A percentile compares a stretch with the other conserved stretches of the same genome.
Evolutionary conservation across 2,329 filamentous ascomycete genomes (phyloP).

Genomic region (Dactylellina cionopaga): DNA sequence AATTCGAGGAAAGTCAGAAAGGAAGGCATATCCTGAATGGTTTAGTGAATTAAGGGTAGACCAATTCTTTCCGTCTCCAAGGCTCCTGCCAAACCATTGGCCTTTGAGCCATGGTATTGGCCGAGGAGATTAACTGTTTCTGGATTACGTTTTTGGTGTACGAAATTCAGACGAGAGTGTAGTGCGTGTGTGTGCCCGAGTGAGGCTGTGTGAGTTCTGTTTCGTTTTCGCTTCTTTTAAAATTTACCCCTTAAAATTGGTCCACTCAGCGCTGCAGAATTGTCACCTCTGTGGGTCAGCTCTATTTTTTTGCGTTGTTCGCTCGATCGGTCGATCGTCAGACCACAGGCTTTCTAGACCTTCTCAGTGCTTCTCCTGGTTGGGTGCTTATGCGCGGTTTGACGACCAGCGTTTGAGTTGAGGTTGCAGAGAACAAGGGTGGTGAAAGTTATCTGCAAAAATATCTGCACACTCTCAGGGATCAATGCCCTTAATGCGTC

Average conservation of each 20-base stretch:
- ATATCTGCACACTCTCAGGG: constrained; percentile 5
- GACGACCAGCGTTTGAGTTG: background rate
- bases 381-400: background rate
- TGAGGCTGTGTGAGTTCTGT: constrained; percentile 37
- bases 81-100: constrained; percentile 12
- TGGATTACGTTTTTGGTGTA: constrained; percentile 39
- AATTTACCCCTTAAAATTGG: constrained; percentile 39
- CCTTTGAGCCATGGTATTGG: constrained; percentile 22
- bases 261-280: constrained; percentile 9
- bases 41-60: constrained; percentile 1
- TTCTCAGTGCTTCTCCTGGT: background rate
- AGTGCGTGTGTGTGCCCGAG: too few relatives aligned
- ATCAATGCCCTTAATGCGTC: background rate
- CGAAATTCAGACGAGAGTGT: too few relatives aligned
- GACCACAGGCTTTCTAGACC: background rate
- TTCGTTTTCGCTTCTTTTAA: constrained; percentile 11
- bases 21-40: background rate
- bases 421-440: constrained; percentile 41
- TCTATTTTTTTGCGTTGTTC: background rate
- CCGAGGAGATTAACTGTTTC: background rate
- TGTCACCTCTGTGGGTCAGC: constrained; percentile 35
- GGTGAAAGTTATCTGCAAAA: constrained; percentile 12
- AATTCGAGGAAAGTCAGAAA: background rate
- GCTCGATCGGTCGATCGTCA: constrained; percentile 44
- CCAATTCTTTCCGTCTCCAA: constrained; percentile 27